phyloP scores from a whole-genome alignment of 192 early-diverging fungal genomes.

The Radiomyces spectabilis region DNA sequence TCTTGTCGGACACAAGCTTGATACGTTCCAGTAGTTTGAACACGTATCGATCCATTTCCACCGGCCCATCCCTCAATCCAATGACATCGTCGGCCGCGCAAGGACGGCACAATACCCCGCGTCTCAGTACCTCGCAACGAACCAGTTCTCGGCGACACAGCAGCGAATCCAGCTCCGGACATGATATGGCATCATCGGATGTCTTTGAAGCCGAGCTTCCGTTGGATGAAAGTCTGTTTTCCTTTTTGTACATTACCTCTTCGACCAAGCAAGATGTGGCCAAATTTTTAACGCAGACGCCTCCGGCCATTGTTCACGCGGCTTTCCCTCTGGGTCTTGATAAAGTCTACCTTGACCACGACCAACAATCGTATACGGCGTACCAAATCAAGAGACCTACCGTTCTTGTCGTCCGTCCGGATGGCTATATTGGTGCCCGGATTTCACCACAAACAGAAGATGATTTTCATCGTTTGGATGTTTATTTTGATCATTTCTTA shows the following conservation, averaged over 20 bases:
- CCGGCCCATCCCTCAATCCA: too few relatives aligned
- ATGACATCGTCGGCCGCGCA: too few relatives aligned
- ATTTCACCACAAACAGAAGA: not conserved
- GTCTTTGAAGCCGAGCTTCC: too few relatives aligned
- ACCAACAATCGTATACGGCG: conserved; percentile 7
- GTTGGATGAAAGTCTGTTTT: too few relatives aligned
- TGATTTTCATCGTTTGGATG: conserved; percentile 1
- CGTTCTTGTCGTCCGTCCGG: conserved; percentile 13
- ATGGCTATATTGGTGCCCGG: conserved; percentile 20
- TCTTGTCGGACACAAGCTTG: too few relatives aligned
- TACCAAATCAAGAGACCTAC: not conserved
- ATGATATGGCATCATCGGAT: too few relatives aligned
- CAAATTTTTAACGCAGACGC: not conserved
- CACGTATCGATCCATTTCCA: too few relatives aligned
- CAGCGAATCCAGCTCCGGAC: too few relatives aligned
- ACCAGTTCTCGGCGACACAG: too few relatives aligned
- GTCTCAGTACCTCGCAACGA: too few relatives aligned
- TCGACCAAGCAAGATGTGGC: conserved; percentile 1
- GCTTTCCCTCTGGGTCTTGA: conserved; percentile 6
- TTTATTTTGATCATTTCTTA: conserved; percentile 18
- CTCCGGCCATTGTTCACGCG: not conserved
- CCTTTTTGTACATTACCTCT: not conserved
- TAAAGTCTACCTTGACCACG: conserved; percentile 19
- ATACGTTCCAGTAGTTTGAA: too few relatives aligned
- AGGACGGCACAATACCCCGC: too few relatives aligned